Base-by-base conservation (phyloP, 2,329 filamentous ascomycete genomes). In the Trichoderma gracile region DNA sequence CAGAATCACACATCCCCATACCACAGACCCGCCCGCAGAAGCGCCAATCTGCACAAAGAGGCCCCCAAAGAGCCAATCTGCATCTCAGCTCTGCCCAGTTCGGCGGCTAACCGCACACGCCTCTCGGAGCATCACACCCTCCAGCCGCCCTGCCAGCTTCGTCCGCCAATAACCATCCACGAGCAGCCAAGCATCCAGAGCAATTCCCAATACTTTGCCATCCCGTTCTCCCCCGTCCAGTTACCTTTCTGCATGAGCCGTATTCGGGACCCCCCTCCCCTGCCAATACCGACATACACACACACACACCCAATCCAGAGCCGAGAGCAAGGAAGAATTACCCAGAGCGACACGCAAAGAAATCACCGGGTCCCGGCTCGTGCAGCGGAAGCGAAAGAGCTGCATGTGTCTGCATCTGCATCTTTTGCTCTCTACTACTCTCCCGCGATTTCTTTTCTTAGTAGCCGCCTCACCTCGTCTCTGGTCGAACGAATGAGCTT, bases 401-500 rank as follows among this genome's bases (percentile, higher is more conserved):
- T 25, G 33, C 33, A n/a, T n/a, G n/a, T n/a, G 14, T 12, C 33
- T 38, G 33, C 33, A 38, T 38, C 33, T 40, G 33, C 52, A 25
- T 21, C 40, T 3, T 40, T 15, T 21, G 19, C 43, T 45, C 4
- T 38, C 43, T 53, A 40, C 43, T 53, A 40, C 42, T 56, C 47
- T 30, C 53, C 33, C 33, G 33, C 33, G 27, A 14, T 59, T 49
- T 47, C 49, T 53, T 53, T 43, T 53, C 53, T 61, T 73, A 70
- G 70, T 69, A 71, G 71, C 71, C 73, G 75, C 77, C 78, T 81
- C 68, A 65, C 66, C 58, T 43, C 61, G 66, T 21, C 17, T 33
- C 69, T 75, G 73, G 10, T 38, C 33, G 72, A 76, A 75, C 33
- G 73, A 76, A 75, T 76, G 68, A 72, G 70, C 68, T 64, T 47